A percentile compares a stretch with the other conserved stretches of the same genome.
Conservation (phyloP, 208 protist genomes). For the Novymonas esmeraldas region DNA sequence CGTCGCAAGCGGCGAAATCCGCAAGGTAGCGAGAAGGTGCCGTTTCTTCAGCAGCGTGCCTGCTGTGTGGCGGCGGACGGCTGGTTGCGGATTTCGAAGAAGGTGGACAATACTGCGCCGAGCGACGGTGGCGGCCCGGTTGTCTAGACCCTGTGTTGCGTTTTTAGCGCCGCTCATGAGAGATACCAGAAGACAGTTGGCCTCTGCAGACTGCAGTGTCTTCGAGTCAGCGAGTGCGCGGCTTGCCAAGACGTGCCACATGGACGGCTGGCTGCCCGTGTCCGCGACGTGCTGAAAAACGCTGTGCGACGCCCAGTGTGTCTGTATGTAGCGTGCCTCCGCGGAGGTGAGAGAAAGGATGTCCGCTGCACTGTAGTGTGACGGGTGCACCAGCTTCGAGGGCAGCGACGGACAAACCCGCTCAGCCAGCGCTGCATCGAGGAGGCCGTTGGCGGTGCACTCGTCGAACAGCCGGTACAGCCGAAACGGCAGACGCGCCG, state of each 20-base stretch:
- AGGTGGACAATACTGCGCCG: conserved; percentile 15
- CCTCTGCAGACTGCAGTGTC: conserved; percentile 12
- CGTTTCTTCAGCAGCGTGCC: conserved; percentile 36
- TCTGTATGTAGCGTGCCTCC: conserved; percentile 18
- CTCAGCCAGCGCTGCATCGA: background rate
- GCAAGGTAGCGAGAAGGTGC: conserved; percentile 30
- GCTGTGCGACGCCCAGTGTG: conserved; percentile 9
- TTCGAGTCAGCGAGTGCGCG: conserved; percentile 20
- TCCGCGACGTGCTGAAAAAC: background rate
- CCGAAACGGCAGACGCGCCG: conserved; percentile 23
- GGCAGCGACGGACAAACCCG: conserved; percentile 26
- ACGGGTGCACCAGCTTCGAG: conserved; percentile 27
- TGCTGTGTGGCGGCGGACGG: conserved; percentile 24
- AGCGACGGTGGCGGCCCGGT: background rate
- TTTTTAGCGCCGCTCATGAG: background rate
- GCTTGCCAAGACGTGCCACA: conserved; percentile 1
- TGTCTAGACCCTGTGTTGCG: background rate
- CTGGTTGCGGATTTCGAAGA: conserved; percentile 20
- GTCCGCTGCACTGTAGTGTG: conserved; percentile 22
- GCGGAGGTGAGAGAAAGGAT: conserved; percentile 19
- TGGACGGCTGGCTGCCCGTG: background rate
- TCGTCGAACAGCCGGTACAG: conserved; percentile 20
- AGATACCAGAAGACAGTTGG: conserved; percentile 17
- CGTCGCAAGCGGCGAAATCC: conserved; percentile 44
- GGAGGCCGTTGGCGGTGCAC: background rate